phyloP scores from a whole-genome alignment of 148 eudicot genomes.

The Rhododendron ferrugineum region DNA sequence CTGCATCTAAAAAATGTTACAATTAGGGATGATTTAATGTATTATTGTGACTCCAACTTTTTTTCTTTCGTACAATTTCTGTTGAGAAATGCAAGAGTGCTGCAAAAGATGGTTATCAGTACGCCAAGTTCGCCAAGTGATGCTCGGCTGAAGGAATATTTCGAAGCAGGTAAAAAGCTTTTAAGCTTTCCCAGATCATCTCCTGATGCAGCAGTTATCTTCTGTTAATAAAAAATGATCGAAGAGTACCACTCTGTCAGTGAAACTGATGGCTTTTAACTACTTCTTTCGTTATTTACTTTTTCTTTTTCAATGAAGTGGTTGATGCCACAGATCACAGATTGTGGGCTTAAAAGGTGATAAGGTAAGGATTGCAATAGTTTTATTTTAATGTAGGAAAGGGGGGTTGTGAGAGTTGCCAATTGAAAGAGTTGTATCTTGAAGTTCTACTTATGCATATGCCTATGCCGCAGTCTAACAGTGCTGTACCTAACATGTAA shows the following conservation, averaged over 20 bases:
- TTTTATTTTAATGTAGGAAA: neutral
- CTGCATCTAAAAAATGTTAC: neutral
- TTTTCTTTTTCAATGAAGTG: neutral
- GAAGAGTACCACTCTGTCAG: neutral
- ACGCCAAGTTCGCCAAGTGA: neutral
- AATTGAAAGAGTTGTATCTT: neutral
- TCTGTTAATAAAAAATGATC: neutral
- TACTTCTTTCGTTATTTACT: neutral
- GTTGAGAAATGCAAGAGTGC: neutral
- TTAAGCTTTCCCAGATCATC: conserved; percentile 5
- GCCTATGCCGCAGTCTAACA: neutral
- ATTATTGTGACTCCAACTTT: neutral
- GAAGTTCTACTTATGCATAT: neutral
- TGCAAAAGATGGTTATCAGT: neutral
- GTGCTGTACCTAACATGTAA: neutral
- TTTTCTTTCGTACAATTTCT: neutral
- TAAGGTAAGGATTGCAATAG: neutral
- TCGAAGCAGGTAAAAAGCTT: neutral
- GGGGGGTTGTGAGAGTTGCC: neutral
- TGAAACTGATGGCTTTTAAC: neutral
- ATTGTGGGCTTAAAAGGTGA: neutral
- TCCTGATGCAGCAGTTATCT: neutral
- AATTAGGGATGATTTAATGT: neutral
- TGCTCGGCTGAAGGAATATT: neutral
- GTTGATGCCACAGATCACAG: neutral